A percentile compares a stretch with the other conserved stretches of the same genome.
These are phyloP conservation scores for Melanogaster broomeanus DNA, from an alignment of 768 basidiomycete genomes.

Conservation along the genomic window DNA sequence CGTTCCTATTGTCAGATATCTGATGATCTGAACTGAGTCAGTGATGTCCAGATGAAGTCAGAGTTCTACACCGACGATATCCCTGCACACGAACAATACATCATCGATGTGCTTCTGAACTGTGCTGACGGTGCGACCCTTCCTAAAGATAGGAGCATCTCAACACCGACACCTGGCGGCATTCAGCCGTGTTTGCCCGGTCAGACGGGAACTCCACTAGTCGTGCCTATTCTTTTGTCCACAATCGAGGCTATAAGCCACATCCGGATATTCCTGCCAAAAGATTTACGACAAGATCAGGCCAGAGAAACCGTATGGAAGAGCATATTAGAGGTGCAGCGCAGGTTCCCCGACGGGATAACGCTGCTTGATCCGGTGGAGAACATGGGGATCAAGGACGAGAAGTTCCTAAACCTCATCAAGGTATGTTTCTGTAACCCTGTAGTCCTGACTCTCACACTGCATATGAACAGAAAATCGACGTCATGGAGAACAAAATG, in stretches of 20 bases:
- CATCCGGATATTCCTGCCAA: slow-evolving; percentile 85
- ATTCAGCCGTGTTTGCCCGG: slow-evolving; percentile 73
- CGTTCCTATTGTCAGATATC: slow-evolving; percentile 3
- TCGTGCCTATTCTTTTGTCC: slow-evolving; percentile 86
- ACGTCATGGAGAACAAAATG: slow-evolving; percentile 85
- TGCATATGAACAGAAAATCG: slow-evolving; percentile 70
- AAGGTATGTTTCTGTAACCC: slow-evolving; percentile 50
- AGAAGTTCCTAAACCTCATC: slow-evolving; percentile 85
- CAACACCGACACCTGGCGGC: slow-evolving; percentile 62
- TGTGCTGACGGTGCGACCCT: slow-evolving; percentile 64
- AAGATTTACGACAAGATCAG: slow-evolving; percentile 78
- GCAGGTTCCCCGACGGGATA: slow-evolving; percentile 86
- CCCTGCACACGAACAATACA: slow-evolving; percentile 86
- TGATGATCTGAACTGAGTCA: not conserved
- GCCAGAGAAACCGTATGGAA: slow-evolving; percentile 87
- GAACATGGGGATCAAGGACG: slow-evolving; percentile 96
- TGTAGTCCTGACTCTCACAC: not conserved
- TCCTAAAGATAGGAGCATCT: slow-evolving; percentile 57
- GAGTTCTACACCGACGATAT: slow-evolving; percentile 67
- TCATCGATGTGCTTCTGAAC: slow-evolving; percentile 89
- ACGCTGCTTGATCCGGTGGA: slow-evolving; percentile 86
- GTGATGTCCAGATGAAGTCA: slow-evolving; percentile 53
- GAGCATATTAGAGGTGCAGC: slow-evolving; percentile 87
- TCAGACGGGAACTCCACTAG: slow-evolving; percentile 78
- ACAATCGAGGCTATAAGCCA: slow-evolving; percentile 87